Evolutionary conservation across 768 basidiomycete genomes (phyloP).

Genomic region (Tephrocybe sp.): DNA sequence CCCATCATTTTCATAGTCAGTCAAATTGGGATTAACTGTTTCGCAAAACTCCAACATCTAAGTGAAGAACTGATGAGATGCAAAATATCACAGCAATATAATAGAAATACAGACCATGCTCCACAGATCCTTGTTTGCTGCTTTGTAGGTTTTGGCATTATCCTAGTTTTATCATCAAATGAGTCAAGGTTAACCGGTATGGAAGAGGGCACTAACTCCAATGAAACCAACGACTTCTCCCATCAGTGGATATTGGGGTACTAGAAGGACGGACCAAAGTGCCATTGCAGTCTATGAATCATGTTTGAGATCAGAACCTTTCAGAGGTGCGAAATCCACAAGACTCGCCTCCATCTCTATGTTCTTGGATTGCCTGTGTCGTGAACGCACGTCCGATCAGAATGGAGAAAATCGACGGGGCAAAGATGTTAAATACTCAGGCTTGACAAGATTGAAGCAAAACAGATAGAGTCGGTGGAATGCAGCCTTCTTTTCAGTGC

Average conservation of each 20-base stretch:
- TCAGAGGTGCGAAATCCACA: neutral
- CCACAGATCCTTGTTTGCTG: slow-evolving; percentile 85
- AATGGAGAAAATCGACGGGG: neutral
- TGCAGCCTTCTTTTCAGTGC: slow-evolving; percentile 43
- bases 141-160: slow-evolving; percentile 57
- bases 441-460: slow-evolving; percentile 69
- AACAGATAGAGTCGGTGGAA: slow-evolving; percentile 69
- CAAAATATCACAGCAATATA: neutral
- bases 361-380: slow-evolving; percentile 61
- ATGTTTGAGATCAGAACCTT: neutral
- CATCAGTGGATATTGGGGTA: slow-evolving; percentile 64
- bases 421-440: slow-evolving; percentile 31
- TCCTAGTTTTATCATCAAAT: slow-evolving; percentile 35
- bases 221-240: slow-evolving; percentile 67
- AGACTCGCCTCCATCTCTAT: slow-evolving; percentile 77
- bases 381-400: neutral
- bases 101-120: slow-evolving; percentile 58
- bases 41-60: slow-evolving; percentile 79
- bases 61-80: neutral
- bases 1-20: slow-evolving; percentile 73
- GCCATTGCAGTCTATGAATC: slow-evolving; percentile 58
- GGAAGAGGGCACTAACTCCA: slow-evolving; percentile 36
- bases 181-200: neutral
- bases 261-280: slow-evolving; percentile 73
- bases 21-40: slow-evolving; percentile 54